These are phyloP conservation scores for Moringa oleifera DNA, from an alignment of 345 rosid genomes.

Conservation along the genomic window DNA sequence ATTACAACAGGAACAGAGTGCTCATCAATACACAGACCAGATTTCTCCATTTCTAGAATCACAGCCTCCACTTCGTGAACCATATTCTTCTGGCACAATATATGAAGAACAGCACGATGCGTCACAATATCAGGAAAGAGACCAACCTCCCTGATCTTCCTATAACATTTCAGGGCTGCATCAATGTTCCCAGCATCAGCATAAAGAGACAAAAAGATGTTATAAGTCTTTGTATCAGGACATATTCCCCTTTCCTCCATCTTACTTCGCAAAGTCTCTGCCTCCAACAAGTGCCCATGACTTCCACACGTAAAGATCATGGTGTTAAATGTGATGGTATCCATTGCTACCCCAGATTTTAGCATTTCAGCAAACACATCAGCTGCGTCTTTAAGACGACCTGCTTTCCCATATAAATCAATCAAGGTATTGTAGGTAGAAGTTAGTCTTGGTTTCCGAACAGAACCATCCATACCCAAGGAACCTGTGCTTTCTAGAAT, in stretches of 20 bases:
- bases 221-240: conserved; percentile 84
- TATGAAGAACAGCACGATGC: conserved; percentile 67
- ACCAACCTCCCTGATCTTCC: conserved; percentile 64
- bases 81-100: conserved; percentile 62
- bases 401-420: conserved; percentile 93
- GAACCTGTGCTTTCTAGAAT: conserved; percentile 24
- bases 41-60: conserved; percentile 54
- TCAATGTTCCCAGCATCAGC: conserved; percentile 69
- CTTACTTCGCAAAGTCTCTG: conserved; percentile 65
- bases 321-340: conserved; percentile 77
- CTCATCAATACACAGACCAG: conserved; percentile 45
- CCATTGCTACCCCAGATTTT: conserved; percentile 65
- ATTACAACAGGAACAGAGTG: conserved; percentile 72
- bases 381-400: conserved; percentile 77
- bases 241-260: conserved; percentile 65
- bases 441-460: conserved; percentile 57
- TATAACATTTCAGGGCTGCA: conserved; percentile 53
- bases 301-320: conserved; percentile 87
- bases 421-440: conserved; percentile 75
- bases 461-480: conserved; percentile 24
- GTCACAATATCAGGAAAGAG: conserved; percentile 74
- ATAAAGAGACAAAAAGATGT: conserved; percentile 61
- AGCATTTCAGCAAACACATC: conserved; percentile 70
- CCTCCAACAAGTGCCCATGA: conserved; percentile 64
- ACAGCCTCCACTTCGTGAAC: conserved; percentile 59